A percentile compares a stretch with the other conserved stretches of the same genome.
phyloP scores from a whole-genome alignment of 208 protist genomes.

The Strigomonas galati region DNA sequence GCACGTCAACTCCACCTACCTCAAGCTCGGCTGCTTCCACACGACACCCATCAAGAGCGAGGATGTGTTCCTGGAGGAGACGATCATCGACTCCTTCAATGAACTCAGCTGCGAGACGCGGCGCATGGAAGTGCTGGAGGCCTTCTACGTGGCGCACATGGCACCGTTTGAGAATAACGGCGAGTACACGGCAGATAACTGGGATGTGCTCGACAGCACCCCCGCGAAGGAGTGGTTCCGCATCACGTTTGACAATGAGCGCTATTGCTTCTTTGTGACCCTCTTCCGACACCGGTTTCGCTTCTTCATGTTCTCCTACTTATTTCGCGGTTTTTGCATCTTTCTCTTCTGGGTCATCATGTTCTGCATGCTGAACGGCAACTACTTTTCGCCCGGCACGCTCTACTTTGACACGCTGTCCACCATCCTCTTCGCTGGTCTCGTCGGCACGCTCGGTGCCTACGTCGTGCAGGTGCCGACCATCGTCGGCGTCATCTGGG shows the following conservation, averaged over 20 bases:
- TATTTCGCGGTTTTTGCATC: conserved; percentile 39
- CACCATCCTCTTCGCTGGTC: conserved; percentile 46
- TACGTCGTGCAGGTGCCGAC: conserved; percentile 37
- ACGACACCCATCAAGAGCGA: conserved; percentile 25
- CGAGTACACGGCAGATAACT: conserved; percentile 49
- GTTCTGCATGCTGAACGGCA: conserved; percentile 36
- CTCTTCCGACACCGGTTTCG: conserved; percentile 34
- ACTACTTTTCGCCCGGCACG: conserved; percentile 47
- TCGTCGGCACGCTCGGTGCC: conserved; percentile 35
- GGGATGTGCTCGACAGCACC: conserved; percentile 38
- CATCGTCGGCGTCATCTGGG: conserved; percentile 44
- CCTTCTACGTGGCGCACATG: conserved; percentile 43
- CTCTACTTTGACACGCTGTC: conserved; percentile 52
- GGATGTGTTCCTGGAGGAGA: conserved; percentile 28
- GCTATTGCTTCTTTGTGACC: conserved; percentile 42
- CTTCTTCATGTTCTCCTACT: conserved; percentile 48
- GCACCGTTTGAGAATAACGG: conserved; percentile 38
- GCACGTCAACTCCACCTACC: conserved; percentile 23
- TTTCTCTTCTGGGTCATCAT: conserved; percentile 57
- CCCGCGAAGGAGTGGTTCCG: conserved; percentile 30
- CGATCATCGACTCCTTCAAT: conserved; percentile 44
- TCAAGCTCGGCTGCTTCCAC: conserved; percentile 31
- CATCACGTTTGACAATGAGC: conserved; percentile 30
- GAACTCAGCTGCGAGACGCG: conserved; percentile 28
- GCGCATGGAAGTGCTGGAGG: conserved; percentile 36